These are phyloP conservation scores for Zygoascus hellenicus DNA, from an alignment of 1,139 yeast genomes.

Conservation along the genomic window DNA sequence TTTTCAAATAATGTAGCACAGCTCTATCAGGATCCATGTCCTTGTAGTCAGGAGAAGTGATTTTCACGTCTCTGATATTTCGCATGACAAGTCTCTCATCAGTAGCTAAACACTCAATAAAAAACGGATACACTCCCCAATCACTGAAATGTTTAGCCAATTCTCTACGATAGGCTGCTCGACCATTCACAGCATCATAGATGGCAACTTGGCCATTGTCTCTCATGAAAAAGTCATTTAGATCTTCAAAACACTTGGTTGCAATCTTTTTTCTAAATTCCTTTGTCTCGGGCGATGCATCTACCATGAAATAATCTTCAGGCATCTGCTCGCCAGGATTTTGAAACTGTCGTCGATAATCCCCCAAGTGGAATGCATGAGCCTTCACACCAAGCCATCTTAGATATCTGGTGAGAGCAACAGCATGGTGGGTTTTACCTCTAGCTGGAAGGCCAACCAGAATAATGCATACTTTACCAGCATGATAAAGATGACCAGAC, in stretches of 20 bases:
- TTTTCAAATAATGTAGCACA: constrained; percentile 38
- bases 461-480: constrained; percentile 87
- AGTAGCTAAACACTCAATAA: constrained; percentile 83
- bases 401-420: constrained; percentile 81
- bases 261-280: constrained; percentile 55
- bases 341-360: constrained; percentile 64
- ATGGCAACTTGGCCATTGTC: constrained; percentile 91
- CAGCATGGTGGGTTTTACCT: constrained; percentile 91
- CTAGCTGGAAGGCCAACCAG: constrained; percentile 94
- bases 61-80: constrained; percentile 75
- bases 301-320: constrained; percentile 64
- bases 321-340: constrained; percentile 46
- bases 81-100: constrained; percentile 62
- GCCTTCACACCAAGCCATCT: constrained; percentile 94
- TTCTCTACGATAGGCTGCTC: constrained; percentile 58
- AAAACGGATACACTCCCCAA: constrained; percentile 66
- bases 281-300: constrained; percentile 52
- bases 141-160: constrained; percentile 50
- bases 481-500: constrained; percentile 85
- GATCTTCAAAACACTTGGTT: constrained; percentile 62
- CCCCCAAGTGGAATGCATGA: constrained; percentile 87
- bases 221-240: constrained; percentile 61
- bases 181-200: constrained; percentile 90
- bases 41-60: constrained; percentile 79
- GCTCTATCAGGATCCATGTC: constrained; percentile 56